These are phyloP conservation scores for Hypoxylon sp. DNA, from an alignment of 2,329 filamentous ascomycete species.

Conservation along the genomic window DNA sequence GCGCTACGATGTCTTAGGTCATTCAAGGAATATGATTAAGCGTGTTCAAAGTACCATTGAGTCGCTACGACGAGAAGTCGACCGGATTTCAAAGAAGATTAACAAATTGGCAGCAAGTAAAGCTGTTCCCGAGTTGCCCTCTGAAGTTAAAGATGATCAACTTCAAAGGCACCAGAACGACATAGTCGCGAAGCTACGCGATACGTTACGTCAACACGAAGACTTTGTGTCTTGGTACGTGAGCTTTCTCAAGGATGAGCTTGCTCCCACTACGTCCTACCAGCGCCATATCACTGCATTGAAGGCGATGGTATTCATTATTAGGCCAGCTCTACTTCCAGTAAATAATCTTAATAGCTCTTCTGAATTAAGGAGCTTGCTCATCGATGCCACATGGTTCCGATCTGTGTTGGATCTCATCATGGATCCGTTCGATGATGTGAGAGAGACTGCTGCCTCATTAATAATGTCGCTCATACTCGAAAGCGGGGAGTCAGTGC, in stretches of 20 bases:
- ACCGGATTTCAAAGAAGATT: conserved; percentile 56
- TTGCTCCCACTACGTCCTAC: conserved; percentile 87
- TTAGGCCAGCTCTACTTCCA: conserved; percentile 64
- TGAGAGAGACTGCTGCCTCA: conserved; percentile 72
- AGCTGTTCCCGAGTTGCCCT: not conserved
- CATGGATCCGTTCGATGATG: conserved; percentile 93
- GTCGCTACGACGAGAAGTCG: conserved; percentile 60
- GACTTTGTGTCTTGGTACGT: conserved; percentile 83
- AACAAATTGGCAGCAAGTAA: conserved; percentile 41
- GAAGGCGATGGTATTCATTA: conserved; percentile 76
- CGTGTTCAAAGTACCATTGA: conserved; percentile 78
- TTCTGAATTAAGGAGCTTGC: conserved; percentile 58
- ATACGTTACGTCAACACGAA: conserved; percentile 66
- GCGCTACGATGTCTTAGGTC: conserved; percentile 82
- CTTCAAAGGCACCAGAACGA: conserved; percentile 27
- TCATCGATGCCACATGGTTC: conserved; percentile 66
- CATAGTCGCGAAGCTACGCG: conserved; percentile 48
- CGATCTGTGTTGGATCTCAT: conserved; percentile 82
- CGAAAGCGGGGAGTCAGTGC: conserved; percentile 51
- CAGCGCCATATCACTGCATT: conserved; percentile 88
- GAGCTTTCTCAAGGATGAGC: conserved; percentile 78
- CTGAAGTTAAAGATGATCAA: conserved; percentile 22
- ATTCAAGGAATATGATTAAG: conserved; percentile 82
- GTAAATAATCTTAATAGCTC: conserved; percentile 64
- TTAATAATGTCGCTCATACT: conserved; percentile 67